These are phyloP conservation scores for Diospyros kaki DNA, from an alignment of 148 eudicot species.

Conservation along the genomic window DNA sequence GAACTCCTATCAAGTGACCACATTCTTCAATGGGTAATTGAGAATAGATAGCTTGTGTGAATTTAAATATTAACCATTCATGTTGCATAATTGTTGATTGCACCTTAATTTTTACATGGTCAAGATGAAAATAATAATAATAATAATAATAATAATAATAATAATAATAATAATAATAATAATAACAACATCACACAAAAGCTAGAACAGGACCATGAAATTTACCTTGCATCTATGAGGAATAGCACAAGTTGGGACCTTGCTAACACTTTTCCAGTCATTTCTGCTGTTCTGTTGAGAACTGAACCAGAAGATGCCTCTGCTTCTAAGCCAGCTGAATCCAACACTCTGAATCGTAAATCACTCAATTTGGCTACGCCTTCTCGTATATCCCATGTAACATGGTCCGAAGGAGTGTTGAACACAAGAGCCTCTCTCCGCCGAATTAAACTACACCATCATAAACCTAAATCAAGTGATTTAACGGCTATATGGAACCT, in stretches of 20 bases:
- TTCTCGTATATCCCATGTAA: constrained; percentile 92
- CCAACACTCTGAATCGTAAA: constrained; percentile 81
- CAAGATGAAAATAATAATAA: neutral
- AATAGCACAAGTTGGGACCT: constrained; percentile 74
- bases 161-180: neutral
- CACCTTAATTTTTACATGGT: neutral
- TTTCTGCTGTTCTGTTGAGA: constrained; percentile 83
- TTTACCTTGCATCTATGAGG: constrained; percentile 82
- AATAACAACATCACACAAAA: neutral
- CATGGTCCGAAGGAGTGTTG: constrained; percentile 94
- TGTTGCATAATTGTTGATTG: neutral
- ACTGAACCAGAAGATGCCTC: constrained; percentile 95
- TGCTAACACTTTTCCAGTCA: constrained; percentile 78
- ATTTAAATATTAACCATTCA: no score
- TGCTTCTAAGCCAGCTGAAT: constrained; percentile 98
- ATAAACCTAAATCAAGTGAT: constrained; percentile 7
- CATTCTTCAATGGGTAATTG: neutral
- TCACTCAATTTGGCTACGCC: constrained; percentile 88
- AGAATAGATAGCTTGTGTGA: no score
- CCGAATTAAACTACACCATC: constrained; percentile 59
- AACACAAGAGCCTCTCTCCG: constrained; percentile 97
- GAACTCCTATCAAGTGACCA: neutral
- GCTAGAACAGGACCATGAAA: neutral
- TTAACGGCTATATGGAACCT: neutral
- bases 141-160: neutral